Base-by-base conservation (phyloP, 495 filamentous ascomycete species). In the Xylaria curta region DNA sequence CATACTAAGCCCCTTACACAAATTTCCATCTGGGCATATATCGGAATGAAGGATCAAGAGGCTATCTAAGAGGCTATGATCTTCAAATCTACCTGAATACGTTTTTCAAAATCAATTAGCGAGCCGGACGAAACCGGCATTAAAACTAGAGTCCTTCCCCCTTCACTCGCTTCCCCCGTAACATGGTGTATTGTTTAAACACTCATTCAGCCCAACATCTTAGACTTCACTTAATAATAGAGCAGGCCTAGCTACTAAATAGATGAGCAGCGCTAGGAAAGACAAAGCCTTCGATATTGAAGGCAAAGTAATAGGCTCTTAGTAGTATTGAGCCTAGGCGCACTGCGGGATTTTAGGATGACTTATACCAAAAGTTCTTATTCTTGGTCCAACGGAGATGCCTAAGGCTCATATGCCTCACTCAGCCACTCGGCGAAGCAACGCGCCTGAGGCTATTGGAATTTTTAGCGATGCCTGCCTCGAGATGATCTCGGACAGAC, bases 371-470 rank as follows among this genome's bases (percentile, higher is more conserved):
- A 28, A 28, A 9, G 58, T 5, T 26, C 21, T 15, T 40, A 10
- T 5, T 26, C 12, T 24, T 40, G n/a, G 12, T 61, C 7, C 33
- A 1, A 12, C 19, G 33, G 31, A 12, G n/a, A 42, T 42, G 36
- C 19, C 24, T 44, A 64, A 47, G 40, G 40, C 5, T 65, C 42
- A 47, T 17, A 65, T 33, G 26, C 42, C 40, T 31, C 42, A n/a
- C 62, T 36, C 62, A 65, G 62, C 62, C 62, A 26, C 62, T 49
- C 13, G 42, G 62, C 62, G 42, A 65, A 49, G 24, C 19, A 49
- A 33, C 24, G 10, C 58, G 40, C 31, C n/a, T 40, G 58, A 38
- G 10, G 9, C 10, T 60, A 38, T 60, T 38, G 9, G 31, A 36
- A 28, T 17, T 7, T 36, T 33, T 59, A 33, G 58, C 28, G 28